Evolutionary conservation across 2,329 filamentous ascomycete genomes (phyloP), one percentile per base, ranked within the genome.

Genomic region (Colletotrichum sp.): DNA sequence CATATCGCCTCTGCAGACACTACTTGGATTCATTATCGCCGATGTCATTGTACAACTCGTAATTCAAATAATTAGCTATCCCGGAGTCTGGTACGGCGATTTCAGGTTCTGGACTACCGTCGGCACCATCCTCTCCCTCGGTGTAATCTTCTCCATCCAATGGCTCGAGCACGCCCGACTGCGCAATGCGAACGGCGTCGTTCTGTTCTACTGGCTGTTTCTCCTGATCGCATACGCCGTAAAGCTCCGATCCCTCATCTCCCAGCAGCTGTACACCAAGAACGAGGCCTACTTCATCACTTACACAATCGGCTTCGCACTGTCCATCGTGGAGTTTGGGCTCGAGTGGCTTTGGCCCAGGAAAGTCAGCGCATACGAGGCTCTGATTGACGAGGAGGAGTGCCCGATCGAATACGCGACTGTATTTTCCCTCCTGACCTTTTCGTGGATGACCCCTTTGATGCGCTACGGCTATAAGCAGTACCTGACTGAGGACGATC

Each of bases 381-480:
- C 87, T 26, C 85, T 93, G 71, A 84, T 90, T 21, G 91, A 92
- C 44, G 90, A 92, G 72, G 90, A 90, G 55, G 91, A 93, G 80
- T 93, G 92, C 72, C 94, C 94, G 0, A 93, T 95, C 77, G 96
- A 99, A 85, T 98, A 98, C 83, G 96, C 97, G 15, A 96, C 96
- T 76, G 89, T 99, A 68, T 99, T 99, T 86, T 98, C 96, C 6
- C 92, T 95, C 67, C 90, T 99, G 62, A 98, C 96, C 0, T 99
- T 99, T 84, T 93, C 94, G 71, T 99, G 97, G 97, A 98, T 99
- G 96, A 99, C 97, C 0, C 96, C 97, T 1, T 88, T 99, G 91
- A 99, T 99, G 97, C 96, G 93, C 82, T 94, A 94, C 82, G 97
- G 97, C 2, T 99, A 99, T 88, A 95, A 94, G 82, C 92, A 96